Evolutionary conservation across 768 basidiomycete species (phyloP), one percentile per base, ranked within the genome.

Genomic region (Saitozyma podzolica): DNA sequence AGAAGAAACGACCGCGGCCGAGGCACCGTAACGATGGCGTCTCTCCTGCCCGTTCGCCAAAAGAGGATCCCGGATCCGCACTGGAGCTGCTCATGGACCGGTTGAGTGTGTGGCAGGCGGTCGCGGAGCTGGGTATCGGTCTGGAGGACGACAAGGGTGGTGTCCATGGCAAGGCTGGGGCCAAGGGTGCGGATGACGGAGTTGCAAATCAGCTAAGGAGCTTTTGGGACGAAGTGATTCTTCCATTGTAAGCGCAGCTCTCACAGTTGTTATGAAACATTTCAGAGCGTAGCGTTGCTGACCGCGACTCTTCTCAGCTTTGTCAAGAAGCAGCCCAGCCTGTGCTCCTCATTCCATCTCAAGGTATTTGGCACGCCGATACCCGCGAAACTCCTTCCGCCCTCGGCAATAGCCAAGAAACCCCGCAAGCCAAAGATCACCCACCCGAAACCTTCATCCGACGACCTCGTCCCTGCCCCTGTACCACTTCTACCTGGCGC

Each of bases 41-140:
- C 2, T 16, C 51, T 17, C 54, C 64, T 40, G 10, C 43, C 8
- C 37, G 50, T 3, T 49, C 59, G 17, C 65, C 67, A 0, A 11
- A 13, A 8, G 67, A 67, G 20, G 72, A 75, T 50, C 74, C 74
- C 2, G 61, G 60, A 39, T 58, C 62, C 1, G 61, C 68, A 6
- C 50, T 78, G 37, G 76, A 78, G 40, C 49, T 75, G 16, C 56
- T 78, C 17, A 69, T 70, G 54, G 76, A 78, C 54, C 39, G 76
- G 49, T 16, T 78, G 51, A 70, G 70, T 41, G 69, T 78, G 9
- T 78, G 76, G 76, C 67, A 70, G 57, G 74, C 73, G 10, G 72
- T 78, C 17, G 65, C 67, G 6, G 72, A 72, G 20, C 57, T 74
- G 5, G 66, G 64, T 8, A 61, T 29, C 5, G 29, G 29, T 2